phyloP scores from a whole-genome alignment of 352 stramenopile genomes.

The Phytophthora litchii region DNA sequence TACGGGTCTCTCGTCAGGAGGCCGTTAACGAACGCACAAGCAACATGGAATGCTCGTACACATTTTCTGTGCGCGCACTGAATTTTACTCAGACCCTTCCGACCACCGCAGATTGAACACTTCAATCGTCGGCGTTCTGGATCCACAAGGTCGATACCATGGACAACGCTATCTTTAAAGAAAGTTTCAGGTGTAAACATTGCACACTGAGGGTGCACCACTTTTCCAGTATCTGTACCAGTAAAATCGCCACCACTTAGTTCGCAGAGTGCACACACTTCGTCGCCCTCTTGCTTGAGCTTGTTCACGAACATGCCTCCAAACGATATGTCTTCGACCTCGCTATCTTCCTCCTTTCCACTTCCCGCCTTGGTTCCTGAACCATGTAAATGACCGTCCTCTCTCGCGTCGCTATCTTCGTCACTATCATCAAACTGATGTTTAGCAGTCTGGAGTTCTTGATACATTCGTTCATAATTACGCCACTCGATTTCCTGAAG shows the following conservation, averaged over 20 bases:
- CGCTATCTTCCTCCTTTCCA: constrained; percentile 40
- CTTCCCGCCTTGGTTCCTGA: constrained; percentile 17
- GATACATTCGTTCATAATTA: constrained; percentile 80
- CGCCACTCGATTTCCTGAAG: constrained; percentile 57
- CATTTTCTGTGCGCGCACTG: constrained; percentile 78
- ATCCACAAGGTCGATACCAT: constrained; percentile 65
- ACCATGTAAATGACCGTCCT: constrained; percentile 6
- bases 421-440: constrained; percentile 64
- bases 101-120: constrained; percentile 66
- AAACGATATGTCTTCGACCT: constrained; percentile 62
- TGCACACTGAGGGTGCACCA: constrained; percentile 80
- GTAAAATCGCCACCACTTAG: constrained; percentile 81
- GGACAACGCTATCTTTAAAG: constrained; percentile 71
- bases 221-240: constrained; percentile 55
- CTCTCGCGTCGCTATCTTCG: constrained; percentile 26
- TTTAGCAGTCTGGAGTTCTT: constrained; percentile 47
- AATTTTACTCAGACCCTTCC: constrained; percentile 81
- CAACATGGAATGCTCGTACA: constrained; percentile 66
- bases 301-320: constrained; percentile 81
- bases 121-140: constrained; percentile 51
- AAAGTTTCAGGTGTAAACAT: constrained; percentile 89
- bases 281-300: constrained; percentile 70
- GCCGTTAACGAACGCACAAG: constrained; percentile 77
- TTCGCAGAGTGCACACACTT: constrained; percentile 76
- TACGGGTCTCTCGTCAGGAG: constrained; percentile 65